These are phyloP conservation scores for Blastobotrys peoriensis DNA, from an alignment of 805 yeast genomes.

Conservation along the genomic window DNA sequence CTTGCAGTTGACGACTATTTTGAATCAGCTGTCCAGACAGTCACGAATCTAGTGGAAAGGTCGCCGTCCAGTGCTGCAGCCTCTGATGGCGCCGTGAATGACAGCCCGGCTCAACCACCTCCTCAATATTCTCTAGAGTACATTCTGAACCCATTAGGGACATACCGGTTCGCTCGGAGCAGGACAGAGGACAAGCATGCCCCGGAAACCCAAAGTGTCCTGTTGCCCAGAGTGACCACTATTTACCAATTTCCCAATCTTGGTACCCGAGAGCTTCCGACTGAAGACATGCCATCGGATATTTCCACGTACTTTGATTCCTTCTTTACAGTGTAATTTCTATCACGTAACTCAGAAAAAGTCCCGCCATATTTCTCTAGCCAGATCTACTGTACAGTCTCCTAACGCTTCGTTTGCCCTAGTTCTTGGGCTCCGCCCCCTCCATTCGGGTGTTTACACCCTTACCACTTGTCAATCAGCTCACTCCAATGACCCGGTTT, in stretches of 20 bases:
- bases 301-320: not conserved
- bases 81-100: not conserved
- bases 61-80: not conserved
- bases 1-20: slow-evolving; percentile 7
- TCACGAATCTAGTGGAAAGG: not conserved
- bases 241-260: not conserved
- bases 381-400: no score
- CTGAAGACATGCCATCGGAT: not conserved
- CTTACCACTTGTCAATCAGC: no score
- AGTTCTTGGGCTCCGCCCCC: no score
- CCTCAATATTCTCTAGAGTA: slow-evolving; percentile 17
- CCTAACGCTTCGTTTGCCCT: no score
- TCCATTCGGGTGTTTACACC: no score
- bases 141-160: slow-evolving; percentile 16
- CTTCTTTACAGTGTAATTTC: not conserved
- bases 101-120: not conserved
- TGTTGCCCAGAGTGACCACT: not conserved
- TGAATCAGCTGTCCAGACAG: slow-evolving; percentile 7
- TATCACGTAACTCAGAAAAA: no score
- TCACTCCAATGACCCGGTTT: not conserved
- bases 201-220: slow-evolving; percentile 5
- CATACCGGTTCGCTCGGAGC: slow-evolving; percentile 14
- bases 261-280: not conserved
- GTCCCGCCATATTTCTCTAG: no score
- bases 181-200: slow-evolving; percentile 10